phyloP scores from a whole-genome alignment of 139 green algal species.

The Deuterostichococcus epilithicus region DNA sequence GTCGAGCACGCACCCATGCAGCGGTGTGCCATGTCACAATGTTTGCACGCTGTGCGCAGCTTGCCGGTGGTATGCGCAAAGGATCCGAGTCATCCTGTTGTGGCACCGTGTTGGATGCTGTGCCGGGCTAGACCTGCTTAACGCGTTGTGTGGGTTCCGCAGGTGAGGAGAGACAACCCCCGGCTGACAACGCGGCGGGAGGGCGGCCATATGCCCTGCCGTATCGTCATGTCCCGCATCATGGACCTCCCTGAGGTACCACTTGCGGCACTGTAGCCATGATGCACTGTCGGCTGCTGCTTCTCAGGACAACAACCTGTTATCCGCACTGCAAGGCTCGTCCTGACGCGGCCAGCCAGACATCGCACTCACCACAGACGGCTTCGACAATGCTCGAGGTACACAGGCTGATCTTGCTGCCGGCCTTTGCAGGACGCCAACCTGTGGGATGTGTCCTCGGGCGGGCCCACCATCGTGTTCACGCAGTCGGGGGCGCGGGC shows the following conservation, averaged over 20 bases:
- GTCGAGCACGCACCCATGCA: no score
- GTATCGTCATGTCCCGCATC: conserved; percentile 90
- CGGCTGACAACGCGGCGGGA: conserved; percentile 88
- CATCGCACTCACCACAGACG: neutral
- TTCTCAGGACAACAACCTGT: neutral
- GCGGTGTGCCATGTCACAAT: no score
- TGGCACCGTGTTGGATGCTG: neutral
- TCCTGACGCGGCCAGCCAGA: neutral
- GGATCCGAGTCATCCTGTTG: neutral
- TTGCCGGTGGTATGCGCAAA: neutral
- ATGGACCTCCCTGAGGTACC: conserved; percentile 82
- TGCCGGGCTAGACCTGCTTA: neutral
- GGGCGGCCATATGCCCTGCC: conserved; percentile 75
- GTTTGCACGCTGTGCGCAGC: no score
- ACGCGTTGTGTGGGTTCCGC: neutral
- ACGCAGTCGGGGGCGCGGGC: conserved; percentile 83
- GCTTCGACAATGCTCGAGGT: neutral
- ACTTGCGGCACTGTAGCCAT: neutral
- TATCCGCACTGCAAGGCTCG: neutral
- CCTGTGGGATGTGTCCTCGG: conserved; percentile 82
- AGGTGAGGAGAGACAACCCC: conserved; percentile 88
- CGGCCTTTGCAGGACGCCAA: conserved; percentile 57
- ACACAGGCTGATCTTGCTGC: neutral
- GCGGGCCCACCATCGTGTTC: conserved; percentile 91
- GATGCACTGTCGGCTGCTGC: neutral